A percentile compares a stretch with the other conserved stretches of the same genome.
phyloP scores from a whole-genome alignment of 805 yeast species.

The Wickerhamiella bombiphila region DNA sequence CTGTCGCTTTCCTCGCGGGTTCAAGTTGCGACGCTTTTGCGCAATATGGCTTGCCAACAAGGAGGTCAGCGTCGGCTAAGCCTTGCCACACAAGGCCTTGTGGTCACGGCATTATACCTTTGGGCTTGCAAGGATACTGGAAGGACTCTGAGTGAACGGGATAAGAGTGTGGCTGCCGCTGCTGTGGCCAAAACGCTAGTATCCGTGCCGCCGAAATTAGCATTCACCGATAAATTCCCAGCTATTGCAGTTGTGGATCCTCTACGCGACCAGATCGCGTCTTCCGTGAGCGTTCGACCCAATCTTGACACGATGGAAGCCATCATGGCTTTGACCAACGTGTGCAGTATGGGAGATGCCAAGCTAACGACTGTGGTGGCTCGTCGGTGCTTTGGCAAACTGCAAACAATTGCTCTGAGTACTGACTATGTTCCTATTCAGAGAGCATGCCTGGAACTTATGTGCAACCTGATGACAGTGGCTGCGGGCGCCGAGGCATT shows the following conservation, averaged over 20 bases:
- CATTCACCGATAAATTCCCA: constrained; percentile 23
- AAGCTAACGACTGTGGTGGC: constrained; percentile 28
- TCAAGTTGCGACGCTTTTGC: constrained; percentile 19
- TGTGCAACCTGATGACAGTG: constrained; percentile 41
- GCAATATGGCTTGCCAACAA: constrained; percentile 21
- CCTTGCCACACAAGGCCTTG: constrained; percentile 25
- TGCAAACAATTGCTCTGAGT: constrained; percentile 29
- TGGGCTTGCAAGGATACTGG: constrained; percentile 14
- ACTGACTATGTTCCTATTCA: constrained; percentile 37
- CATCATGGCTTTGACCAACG: constrained; percentile 52
- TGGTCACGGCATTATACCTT: constrained; percentile 21
- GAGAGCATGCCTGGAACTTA: constrained; percentile 45
- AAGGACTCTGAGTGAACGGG: constrained; percentile 11
- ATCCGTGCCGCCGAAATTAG: constrained; percentile 23
- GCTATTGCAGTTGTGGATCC: constrained; percentile 22
- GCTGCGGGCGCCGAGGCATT: constrained; percentile 25
- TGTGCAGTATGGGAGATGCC: constrained; percentile 35
- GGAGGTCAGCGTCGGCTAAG: constrained; percentile 16
- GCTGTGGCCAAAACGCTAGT: constrained; percentile 26
- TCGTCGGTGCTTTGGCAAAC: constrained; percentile 31
- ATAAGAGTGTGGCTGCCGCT: constrained; percentile 10
- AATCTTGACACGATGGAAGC: constrained; percentile 35
- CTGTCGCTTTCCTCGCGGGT: constrained; percentile 17
- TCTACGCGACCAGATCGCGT: constrained; percentile 19
- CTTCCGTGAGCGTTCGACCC: constrained; percentile 15